Percentiles rank a stretch among this genome's conserved stretches.
Evolutionary conservation across 1,139 yeast species (phyloP).

Genomic region (Chernovozyma aurita): DNA sequence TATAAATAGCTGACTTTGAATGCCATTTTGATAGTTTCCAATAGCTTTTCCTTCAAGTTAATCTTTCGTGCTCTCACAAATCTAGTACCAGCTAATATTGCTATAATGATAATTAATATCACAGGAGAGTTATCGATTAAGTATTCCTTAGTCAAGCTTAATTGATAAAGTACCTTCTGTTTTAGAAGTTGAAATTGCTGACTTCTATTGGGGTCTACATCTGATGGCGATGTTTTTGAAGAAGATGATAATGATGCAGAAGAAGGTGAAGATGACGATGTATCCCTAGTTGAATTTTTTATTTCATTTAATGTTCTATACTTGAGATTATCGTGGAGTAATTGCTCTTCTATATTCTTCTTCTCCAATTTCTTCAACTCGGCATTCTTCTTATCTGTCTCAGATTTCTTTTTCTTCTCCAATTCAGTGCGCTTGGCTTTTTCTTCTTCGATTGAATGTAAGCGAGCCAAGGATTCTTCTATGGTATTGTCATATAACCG

Average conservation of each 20-base stretch:
- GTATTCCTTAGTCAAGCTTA: conserved; percentile 18
- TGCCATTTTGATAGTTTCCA: conserved; percentile 42
- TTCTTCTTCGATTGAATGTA: conserved; percentile 15
- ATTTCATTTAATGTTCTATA: conserved; percentile 33
- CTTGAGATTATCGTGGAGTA: conserved; percentile 26
- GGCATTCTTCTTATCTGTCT: conserved; percentile 13
- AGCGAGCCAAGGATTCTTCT: conserved; percentile 13
- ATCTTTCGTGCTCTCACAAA: conserved; percentile 22
- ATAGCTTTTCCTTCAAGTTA: conserved; percentile 26
- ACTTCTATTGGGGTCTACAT: conserved; percentile 1
- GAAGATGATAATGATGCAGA: neutral
- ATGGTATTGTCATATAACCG: conserved; percentile 12
- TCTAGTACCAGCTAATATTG: conserved; percentile 18
- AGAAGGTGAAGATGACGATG: conserved; percentile 2
- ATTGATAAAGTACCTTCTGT: conserved; percentile 13
- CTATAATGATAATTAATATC: conserved; percentile 19
- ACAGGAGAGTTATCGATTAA: conserved; percentile 28
- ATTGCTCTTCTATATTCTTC: conserved; percentile 19
- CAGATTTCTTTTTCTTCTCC: conserved; percentile 15
- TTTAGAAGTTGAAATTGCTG: conserved; percentile 8
- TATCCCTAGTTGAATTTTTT: conserved; percentile 1
- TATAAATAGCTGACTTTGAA: conserved; percentile 39
- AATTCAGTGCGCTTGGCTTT: conserved; percentile 9
- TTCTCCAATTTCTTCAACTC: conserved; percentile 20
- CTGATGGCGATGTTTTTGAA: conserved; percentile 2